Evolutionary conservation across 352 stramenopile genomes (phyloP), one percentile per base, ranked within the genome.

Genomic region (Poterioochromonas sp.): DNA sequence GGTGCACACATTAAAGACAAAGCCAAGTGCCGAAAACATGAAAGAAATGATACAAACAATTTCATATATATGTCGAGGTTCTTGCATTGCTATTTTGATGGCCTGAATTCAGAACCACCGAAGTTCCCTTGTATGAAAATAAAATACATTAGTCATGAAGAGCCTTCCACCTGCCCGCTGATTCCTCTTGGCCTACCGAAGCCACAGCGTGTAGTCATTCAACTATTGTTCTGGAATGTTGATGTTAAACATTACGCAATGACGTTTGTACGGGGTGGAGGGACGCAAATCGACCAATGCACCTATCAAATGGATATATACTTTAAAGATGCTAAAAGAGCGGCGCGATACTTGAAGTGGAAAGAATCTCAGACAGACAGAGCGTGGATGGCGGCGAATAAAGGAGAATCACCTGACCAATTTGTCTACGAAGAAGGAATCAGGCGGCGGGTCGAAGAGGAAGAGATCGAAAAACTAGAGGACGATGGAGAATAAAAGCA

Each of bases 61-160:
- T 58, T 58, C 26, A 58, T 58, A 26, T 58, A 58, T 26, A 58
- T 58, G 47, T 58, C 47, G 15, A 58, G 47, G 15, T 58, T 58
- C 26, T 58, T 58, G 47, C 47, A 58, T 58, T 58, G 47, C 47
- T 58, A 58, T 58, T 58, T 58, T 58, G 47, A 58, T 58, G 47
- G 47, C 15, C 26, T 58, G 26, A 58, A 58, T 58, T 15, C 47
- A 58, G 26, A 58, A 58, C 47, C 47, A 58, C 26, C 47, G 15
- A 58, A 58, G 47, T 58, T 58, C 26, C 47, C 47, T 58, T 15
- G 15, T 58, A 58, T 58, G 47, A 58, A 58, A 26, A 58, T 58
- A 26, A 15, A 58, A 58, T 58, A 58, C 26, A 26, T 58, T 58
- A 15, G 26, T 26, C 47, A 58, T 58, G 47, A 58, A 58, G 47